Base-by-base conservation (phyloP, 2,329 filamentous ascomycete species). In the Pseudogymnoascus sp. region DNA sequence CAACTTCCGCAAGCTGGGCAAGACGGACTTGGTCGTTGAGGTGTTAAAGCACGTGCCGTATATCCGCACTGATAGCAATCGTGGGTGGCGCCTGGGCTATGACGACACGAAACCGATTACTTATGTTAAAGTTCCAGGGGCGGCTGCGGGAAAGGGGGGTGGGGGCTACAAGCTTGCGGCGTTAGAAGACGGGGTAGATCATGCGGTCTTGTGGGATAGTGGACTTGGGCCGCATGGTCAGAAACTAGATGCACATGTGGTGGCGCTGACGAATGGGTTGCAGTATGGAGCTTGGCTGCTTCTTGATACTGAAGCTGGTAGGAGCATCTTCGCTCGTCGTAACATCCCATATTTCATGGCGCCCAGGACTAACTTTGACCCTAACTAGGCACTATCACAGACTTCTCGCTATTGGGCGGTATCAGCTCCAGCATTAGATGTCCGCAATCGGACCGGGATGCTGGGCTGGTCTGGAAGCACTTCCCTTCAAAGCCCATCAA, bases 31-130 rank as follows among this genome's bases (percentile, higher is more conserved):
- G 4, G 62, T 61, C 8, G 33, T 64, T 9, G 61, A 64, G 59
- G 20, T 64, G 37, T 59, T 62, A 20, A 60, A 28, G 43, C 62
- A 47, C 53, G 30, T 64, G 6, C 61, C 61, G 5, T 64, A 61
- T 36, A 62, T 64, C 36, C 57, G 57, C 11, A 43, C 53, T 22
- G 61, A 62, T 36, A n/a, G 53, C 20, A 57, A 59, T 20, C 62
- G 62, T 25, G 37, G 25, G 15, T 62, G 61, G 53, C 30, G 57
- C 18, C 7, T 58, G 7, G 57, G 25, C 15, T 64, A 59, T 25
- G 25, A 62, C 15, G 62, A 62, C 22, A 64, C 61, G 14, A 58
- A 59, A 38, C 61, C 58, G 35, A 61, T 64, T 47, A 62, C 62
- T 50, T 64, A 62, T 22, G 57, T 47, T 22, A 22, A 41, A 41